Conservation (phyloP, 2,329 filamentous ascomycete genomes). For the Delphinella strobiligena region DNA sequence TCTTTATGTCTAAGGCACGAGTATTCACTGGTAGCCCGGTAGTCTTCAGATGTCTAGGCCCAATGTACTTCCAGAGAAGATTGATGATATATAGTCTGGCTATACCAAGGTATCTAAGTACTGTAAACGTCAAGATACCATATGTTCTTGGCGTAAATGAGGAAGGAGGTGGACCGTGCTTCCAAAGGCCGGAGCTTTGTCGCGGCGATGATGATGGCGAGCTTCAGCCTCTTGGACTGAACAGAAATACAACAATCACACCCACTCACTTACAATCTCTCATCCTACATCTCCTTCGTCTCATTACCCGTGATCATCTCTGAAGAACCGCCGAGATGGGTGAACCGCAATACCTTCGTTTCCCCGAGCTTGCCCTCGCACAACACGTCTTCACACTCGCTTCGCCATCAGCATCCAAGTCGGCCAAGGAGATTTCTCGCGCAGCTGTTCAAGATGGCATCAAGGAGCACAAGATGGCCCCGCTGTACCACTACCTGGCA, state of each 20-base stretch:
- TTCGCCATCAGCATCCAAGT: conserved; percentile 59
- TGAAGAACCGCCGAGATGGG: conserved; percentile 37
- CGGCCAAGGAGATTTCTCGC: conserved; percentile 56
- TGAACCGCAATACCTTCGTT: conserved; percentile 77
- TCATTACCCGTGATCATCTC: no score
- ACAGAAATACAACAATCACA: neutral
- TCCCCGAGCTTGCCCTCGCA: conserved; percentile 66
- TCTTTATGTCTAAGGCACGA: no score
- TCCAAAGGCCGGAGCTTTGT: neutral
- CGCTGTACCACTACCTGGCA: conserved; percentile 72
- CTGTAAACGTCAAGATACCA: no score
- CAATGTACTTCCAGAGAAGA: no score
- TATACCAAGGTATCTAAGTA: no score
- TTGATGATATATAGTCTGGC: no score
- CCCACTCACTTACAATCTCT: neutral
- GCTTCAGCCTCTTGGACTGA: neutral
- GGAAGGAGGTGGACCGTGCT: neutral
- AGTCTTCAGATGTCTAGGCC: no score
- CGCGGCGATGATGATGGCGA: neutral
- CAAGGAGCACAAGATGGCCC: conserved; percentile 72
- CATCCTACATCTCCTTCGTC: neutral
- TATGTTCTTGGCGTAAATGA: no score
- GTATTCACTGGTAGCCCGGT: no score
- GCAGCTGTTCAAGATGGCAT: conserved; percentile 75
- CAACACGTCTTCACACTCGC: conserved; percentile 82